Conservation (phyloP, 192 early-diverging fungal genomes). For the Coemansia sp. region DNA sequence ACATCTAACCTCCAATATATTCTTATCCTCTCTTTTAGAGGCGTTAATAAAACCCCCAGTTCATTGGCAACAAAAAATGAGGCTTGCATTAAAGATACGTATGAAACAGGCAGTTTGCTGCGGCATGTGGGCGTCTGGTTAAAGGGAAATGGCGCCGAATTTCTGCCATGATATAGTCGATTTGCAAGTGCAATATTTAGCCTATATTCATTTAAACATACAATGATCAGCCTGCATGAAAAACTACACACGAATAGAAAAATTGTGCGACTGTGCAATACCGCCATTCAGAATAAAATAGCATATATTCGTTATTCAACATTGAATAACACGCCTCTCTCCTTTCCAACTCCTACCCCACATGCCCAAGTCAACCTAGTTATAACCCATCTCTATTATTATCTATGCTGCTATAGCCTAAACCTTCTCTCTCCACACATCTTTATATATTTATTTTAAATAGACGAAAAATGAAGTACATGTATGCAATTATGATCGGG, state of each 20-base stretch:
- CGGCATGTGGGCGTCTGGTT: not conserved
- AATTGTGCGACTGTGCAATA: not conserved
- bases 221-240: not conserved
- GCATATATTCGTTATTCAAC: too few species aligned
- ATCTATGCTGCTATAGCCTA: too few species aligned
- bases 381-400: too few species aligned
- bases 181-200: not conserved
- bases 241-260: not conserved
- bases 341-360: too few species aligned
- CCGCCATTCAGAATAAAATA: too few species aligned
- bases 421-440: too few species aligned
- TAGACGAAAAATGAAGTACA: not conserved
- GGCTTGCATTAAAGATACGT: not conserved
- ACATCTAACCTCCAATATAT: slow-evolving; percentile 3
- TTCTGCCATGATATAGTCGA: not conserved
- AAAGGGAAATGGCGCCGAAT: not conserved
- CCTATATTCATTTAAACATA: not conserved
- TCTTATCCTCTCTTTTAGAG: not conserved
- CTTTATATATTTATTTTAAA: not conserved
- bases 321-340: too few species aligned
- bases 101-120: not conserved
- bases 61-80: not conserved
- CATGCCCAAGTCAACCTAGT: too few species aligned
- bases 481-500: not conserved
- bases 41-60: not conserved